Evolutionary conservation across 805 yeast genomes (phyloP).

Genomic region (Hanseniaspora thailandica): DNA sequence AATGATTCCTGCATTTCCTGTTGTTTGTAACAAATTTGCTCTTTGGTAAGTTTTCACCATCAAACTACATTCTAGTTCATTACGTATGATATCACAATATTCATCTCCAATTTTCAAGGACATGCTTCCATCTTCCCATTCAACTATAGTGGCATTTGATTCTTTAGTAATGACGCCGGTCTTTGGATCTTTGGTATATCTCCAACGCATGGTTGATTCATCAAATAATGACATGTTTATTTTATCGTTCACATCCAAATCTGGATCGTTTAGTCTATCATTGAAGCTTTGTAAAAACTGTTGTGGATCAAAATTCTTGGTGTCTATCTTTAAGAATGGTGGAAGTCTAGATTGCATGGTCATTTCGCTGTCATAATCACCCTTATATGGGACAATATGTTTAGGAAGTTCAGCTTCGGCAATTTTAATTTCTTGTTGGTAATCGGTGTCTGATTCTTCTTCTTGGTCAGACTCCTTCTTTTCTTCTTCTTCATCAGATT

Average conservation of each 20-base stretch:
- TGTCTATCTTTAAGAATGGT: slow-evolving; percentile 67
- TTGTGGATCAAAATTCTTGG: slow-evolving; percentile 77
- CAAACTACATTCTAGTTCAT: slow-evolving; percentile 57
- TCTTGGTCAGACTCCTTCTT: slow-evolving; percentile 23
- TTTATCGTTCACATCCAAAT: slow-evolving; percentile 36
- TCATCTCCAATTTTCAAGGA: slow-evolving; percentile 83
- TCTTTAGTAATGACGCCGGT: slow-evolving; percentile 64
- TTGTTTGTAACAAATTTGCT: slow-evolving; percentile 50
- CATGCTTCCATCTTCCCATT: slow-evolving; percentile 87
- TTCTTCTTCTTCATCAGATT: slow-evolving; percentile 22
- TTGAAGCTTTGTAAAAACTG: slow-evolving; percentile 42
- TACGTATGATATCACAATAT: slow-evolving; percentile 62
- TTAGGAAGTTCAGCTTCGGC: slow-evolving; percentile 32
- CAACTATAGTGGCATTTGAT: slow-evolving; percentile 77
- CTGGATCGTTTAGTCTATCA: slow-evolving; percentile 29
- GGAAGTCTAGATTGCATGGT: slow-evolving; percentile 54
- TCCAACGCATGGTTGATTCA: slow-evolving; percentile 88
- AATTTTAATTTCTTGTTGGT: slow-evolving; percentile 29
- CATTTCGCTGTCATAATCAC: slow-evolving; percentile 32
- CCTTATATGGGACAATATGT: slow-evolving; percentile 37
- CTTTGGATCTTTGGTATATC: slow-evolving; percentile 64
- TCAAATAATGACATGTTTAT: slow-evolving; percentile 56
- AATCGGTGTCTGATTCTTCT: slow-evolving; percentile 22
- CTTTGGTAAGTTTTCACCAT: slow-evolving; percentile 60
- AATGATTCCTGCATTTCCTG: slow-evolving; percentile 48